phyloP scores from a whole-genome alignment of 768 basidiomycete genomes.

The Zangia roseola region DNA sequence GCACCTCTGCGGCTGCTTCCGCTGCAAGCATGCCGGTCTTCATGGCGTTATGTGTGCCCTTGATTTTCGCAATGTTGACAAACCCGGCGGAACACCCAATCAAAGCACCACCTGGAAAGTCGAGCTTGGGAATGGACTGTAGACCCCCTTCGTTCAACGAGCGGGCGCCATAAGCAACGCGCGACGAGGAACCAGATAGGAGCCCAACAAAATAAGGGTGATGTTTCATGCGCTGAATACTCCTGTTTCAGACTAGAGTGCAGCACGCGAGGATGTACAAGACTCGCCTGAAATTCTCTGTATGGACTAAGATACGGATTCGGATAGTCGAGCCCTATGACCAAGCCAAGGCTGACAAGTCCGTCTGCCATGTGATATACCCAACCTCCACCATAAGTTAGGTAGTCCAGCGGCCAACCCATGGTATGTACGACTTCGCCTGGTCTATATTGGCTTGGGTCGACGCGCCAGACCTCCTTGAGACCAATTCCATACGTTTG shows the following conservation, averaged over 20 bases:
- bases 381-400: conserved; percentile 86
- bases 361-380: conserved; percentile 95
- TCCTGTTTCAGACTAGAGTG: conserved; percentile 3
- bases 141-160: conserved; percentile 91
- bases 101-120: conserved; percentile 93
- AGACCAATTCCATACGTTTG: conserved; percentile 97
- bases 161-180: conserved; percentile 89
- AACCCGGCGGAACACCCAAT: conserved; percentile 96
- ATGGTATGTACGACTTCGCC: conserved; percentile 87
- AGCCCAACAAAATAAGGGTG: conserved; percentile 89
- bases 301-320: conserved; percentile 94
- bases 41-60: conserved; percentile 99
- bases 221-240: conserved; percentile 88
- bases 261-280: not conserved
- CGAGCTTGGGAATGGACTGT: conserved; percentile 82
- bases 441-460: conserved; percentile 56
- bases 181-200: conserved; percentile 65
- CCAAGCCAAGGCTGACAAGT: conserved; percentile 86
- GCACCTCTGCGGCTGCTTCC: conserved; percentile 73
- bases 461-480: conserved; percentile 97
- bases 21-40: conserved; percentile 98
- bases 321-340: conserved; percentile 90
- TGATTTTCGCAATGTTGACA: conserved; percentile 96
- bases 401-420: conserved; percentile 85
- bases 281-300: conserved; percentile 81